phyloP scores from a whole-genome alignment of 2,329 filamentous ascomycete species.

The Ophiostoma tasmaniense region DNA sequence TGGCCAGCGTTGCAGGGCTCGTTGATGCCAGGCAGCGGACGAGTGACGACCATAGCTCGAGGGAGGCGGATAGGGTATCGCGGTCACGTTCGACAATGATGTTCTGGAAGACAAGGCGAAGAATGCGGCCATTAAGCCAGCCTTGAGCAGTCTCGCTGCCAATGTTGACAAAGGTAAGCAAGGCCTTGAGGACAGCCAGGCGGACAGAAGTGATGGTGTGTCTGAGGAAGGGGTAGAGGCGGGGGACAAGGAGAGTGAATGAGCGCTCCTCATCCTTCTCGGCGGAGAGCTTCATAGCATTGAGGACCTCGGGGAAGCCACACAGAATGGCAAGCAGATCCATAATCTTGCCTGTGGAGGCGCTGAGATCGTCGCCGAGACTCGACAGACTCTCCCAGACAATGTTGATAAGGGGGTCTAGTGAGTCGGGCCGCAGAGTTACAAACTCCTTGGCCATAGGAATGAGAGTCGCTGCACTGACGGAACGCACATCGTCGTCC shows the following conservation, averaged over 20 bases:
- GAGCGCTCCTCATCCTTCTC: conserved; percentile 75
- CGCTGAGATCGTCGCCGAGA: conserved; percentile 92
- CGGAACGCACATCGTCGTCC: conserved; percentile 93
- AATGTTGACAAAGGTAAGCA: conserved; percentile 86
- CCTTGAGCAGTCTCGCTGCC: conserved; percentile 71
- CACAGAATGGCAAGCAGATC: conserved; percentile 92
- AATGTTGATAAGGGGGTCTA: conserved; percentile 80
- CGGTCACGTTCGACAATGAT: conserved; percentile 86
- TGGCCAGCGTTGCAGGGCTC: conserved; percentile 55
- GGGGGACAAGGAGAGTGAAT: conserved; percentile 84
- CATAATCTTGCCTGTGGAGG: conserved; percentile 97
- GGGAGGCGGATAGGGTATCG: conserved; percentile 69
- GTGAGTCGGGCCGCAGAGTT: conserved; percentile 64
- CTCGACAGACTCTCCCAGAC: conserved; percentile 97
- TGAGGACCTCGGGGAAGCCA: conserved; percentile 83
- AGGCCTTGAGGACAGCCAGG: conserved; percentile 81
- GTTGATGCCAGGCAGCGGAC: conserved; percentile 56
- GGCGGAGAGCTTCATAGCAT: conserved; percentile 89
- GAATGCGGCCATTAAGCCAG: conserved; percentile 84
- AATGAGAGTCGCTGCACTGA: conserved; percentile 93
- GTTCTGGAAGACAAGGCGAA: conserved; percentile 90
- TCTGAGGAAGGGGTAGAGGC: conserved; percentile 89
- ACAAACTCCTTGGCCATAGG: conserved; percentile 96
- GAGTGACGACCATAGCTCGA: conserved; percentile 79
- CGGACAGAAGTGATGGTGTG: conserved; percentile 96